Percentiles rank a stretch among this genome's conserved stretches.
These are phyloP conservation scores for Platanthera guangdongensis DNA, from an alignment of 106 monocot genomes.

Conservation along the genomic window DNA sequence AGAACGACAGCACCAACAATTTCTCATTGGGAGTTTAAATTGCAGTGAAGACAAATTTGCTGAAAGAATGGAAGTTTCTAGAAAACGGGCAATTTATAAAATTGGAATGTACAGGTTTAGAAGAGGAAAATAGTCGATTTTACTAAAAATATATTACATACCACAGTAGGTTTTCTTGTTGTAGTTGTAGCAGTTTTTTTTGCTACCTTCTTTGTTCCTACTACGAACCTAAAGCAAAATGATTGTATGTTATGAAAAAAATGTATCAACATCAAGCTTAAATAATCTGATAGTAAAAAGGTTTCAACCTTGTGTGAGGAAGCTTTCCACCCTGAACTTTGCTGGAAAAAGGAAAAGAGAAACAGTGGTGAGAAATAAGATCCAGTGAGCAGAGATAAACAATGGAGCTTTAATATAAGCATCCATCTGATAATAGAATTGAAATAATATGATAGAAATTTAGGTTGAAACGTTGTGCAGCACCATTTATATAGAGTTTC, in stretches of 20 bases:
- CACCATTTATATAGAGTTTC: too few species aligned
- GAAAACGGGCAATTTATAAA: neutral
- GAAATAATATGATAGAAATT: neutral
- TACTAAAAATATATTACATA: neutral
- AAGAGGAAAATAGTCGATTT: neutral
- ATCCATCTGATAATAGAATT: neutral
- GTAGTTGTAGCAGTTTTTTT: neutral
- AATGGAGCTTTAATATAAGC: neutral
- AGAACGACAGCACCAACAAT: neutral
- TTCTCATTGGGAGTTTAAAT: too few species aligned
- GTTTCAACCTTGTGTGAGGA: slow-evolving; percentile 12
- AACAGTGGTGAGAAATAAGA: neutral
- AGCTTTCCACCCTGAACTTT: slow-evolving; percentile 15
- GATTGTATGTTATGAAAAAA: neutral
- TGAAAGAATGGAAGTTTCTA: neutral
- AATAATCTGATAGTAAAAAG: slow-evolving; percentile 2
- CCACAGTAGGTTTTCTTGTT: neutral
- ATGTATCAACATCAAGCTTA: neutral
- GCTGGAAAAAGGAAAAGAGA: slow-evolving; percentile 1
- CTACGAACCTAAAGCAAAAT: neutral
- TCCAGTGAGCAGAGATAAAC: too few species aligned
- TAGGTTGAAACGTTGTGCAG: too few species aligned
- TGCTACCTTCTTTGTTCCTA: neutral
- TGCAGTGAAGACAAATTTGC: too few species aligned
- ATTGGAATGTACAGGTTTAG: neutral